phyloP scores from a whole-genome alignment of 805 yeast species.

The Blastobotrys muscicola region DNA sequence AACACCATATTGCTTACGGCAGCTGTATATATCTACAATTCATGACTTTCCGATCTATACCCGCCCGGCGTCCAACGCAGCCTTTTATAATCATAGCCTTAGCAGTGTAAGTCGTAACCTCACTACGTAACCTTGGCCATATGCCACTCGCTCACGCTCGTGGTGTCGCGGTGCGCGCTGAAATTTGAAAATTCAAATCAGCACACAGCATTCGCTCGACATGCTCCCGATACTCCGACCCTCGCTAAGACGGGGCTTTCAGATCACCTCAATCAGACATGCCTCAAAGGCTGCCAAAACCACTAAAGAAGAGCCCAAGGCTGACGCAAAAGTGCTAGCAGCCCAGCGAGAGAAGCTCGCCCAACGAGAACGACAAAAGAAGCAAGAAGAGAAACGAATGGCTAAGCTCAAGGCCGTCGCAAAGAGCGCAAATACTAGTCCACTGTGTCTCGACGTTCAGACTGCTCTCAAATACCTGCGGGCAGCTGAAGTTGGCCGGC shows the following conservation, averaged over 20 bases:
- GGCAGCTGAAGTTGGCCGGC: conserved; percentile 86
- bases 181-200: not conserved
- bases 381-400: conserved; percentile 18
- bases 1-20: no score
- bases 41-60: no score
- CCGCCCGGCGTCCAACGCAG: no score
- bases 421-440: conserved; percentile 37
- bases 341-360: conserved; percentile 27
- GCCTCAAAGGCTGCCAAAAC: conserved; percentile 1
- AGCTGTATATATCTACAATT: no score
- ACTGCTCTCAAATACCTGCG: conserved; percentile 69
- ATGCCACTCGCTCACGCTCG: no score
- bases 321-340: conserved; percentile 25
- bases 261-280: no score
- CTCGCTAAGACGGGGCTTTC: no score
- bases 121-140: not conserved
- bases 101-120: no score
- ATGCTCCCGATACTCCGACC: not conserved
- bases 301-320: conserved; percentile 13
- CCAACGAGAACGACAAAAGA: conserved; percentile 22
- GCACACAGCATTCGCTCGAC: not conserved
- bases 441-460: conserved; percentile 62
- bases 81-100: no score
- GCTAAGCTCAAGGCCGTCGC: conserved; percentile 29
- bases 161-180: not conserved